Percentiles rank a stretch among this genome's conserved stretches.
Evolutionary conservation across 768 basidiomycete genomes (phyloP).

Genomic region (Baorangia bicolor): DNA sequence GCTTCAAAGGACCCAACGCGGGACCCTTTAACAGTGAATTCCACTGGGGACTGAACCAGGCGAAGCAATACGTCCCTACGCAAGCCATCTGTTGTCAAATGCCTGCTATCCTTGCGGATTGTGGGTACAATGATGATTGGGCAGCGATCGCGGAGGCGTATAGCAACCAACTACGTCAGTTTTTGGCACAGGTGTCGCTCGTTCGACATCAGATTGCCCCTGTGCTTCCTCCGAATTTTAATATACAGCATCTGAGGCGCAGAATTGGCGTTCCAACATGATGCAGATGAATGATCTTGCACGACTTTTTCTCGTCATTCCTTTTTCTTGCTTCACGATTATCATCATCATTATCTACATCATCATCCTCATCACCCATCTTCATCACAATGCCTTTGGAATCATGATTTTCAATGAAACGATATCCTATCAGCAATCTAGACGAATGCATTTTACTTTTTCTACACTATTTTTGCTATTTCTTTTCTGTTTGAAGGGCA

Average conservation of each 20-base stretch:
- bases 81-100: conserved; percentile 23
- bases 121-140: conserved; percentile 30
- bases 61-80: conserved; percentile 27
- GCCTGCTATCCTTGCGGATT: conserved; percentile 23
- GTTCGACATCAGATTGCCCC: conserved; percentile 32
- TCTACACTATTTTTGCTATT: background rate
- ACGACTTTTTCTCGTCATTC: background rate
- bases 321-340: background rate
- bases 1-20: conserved; percentile 33
- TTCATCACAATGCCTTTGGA: background rate
- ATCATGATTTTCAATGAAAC: background rate
- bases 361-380: background rate
- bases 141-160: conserved; percentile 31
- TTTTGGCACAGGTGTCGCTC: conserved; percentile 30
- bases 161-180: conserved; percentile 30
- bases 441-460: conserved; percentile 1
- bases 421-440: conserved; percentile 13
- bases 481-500: background rate
- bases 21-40: conserved; percentile 28
- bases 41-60: conserved; percentile 27
- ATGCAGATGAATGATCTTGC: background rate
- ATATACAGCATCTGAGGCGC: conserved; percentile 32
- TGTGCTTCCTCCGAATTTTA: conserved; percentile 33
- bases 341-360: background rate
- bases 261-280: conserved; percentile 24